Base-by-base conservation (phyloP, 495 filamentous ascomycete genomes). In the Astrothelium macrocarpum region DNA sequence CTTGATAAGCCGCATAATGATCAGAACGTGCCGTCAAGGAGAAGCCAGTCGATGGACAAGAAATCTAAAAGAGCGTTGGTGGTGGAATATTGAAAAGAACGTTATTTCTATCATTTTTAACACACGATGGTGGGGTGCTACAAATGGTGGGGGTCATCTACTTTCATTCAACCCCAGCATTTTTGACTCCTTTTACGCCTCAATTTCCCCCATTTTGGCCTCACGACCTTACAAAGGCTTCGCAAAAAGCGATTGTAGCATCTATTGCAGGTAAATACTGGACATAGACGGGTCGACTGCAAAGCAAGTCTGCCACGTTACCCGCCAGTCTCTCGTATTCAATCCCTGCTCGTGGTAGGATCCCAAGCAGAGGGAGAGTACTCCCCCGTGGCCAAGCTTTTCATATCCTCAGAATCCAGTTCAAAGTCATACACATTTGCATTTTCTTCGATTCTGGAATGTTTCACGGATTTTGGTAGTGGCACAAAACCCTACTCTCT, bases 351-450 rank as follows among this genome's bases (percentile, higher is more conserved):
- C 7, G 64, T 79, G 0, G 84, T 84, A 1, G 90, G 90, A 72
- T 93, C 90, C 90, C 90, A 95, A 66, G 80, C 79, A 59, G 85
- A 84, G 3, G 88, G 87, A 14, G 71, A 66, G 70, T 90, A 90
- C 67, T 84, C 78, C 23, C 72, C 71, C 11, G 78, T 80, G 53
- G 86, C 75, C 67, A 87, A 67, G 25, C 62, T 71, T 59, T 77
- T 70, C 68, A 84, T 79, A 60, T 91, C 88, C 60, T 86, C 82
- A 1, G 74, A 72, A 0, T 76, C 77, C 45, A 97, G 73, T 70
- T 91, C 87, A 75, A 96, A 97, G 72, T 90, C 90, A 75, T 85
- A 96, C 1, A 96, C 75, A 43, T 85, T 76, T 0, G 85, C 79
- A 72, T 97, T 97, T 72, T 90, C 86, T 69, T 78, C 76, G 65